Percentiles rank a stretch among this genome's conserved stretches.
Evolutionary conservation across 306 rosid genomes (phyloP).

Genomic region (Carpinus fangiana): DNA sequence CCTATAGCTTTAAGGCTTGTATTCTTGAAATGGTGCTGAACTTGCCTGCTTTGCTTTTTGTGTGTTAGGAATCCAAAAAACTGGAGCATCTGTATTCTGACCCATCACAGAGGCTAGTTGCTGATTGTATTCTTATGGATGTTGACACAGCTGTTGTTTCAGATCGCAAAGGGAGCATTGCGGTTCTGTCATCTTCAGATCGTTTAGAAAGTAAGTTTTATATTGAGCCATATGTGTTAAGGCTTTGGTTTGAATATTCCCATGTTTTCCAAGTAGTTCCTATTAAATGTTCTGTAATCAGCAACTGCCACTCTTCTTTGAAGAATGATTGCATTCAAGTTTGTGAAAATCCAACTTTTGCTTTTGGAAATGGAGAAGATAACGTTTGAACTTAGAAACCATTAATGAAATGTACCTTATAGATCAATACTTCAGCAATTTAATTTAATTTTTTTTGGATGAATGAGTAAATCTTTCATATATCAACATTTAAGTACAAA

Average conservation of each 20-base stretch:
- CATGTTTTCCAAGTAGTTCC: background rate
- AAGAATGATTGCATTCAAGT: background rate
- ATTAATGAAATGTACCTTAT: background rate
- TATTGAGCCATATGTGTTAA: slow-evolving; percentile 19
- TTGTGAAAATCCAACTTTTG: background rate
- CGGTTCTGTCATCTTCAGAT: slow-evolving; percentile 72
- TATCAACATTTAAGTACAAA: no score
- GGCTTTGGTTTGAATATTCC: background rate
- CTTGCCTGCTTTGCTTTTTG: slow-evolving; percentile 34
- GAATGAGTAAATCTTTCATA: no score
- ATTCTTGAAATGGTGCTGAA: slow-evolving; percentile 30
- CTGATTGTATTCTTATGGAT: slow-evolving; percentile 89
- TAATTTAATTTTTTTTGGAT: no score
- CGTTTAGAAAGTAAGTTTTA: slow-evolving; percentile 65
- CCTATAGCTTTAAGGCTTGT: slow-evolving; percentile 13
- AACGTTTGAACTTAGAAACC: background rate
- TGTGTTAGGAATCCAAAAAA: slow-evolving; percentile 65
- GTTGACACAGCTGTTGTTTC: slow-evolving; percentile 83
- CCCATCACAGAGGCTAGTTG: slow-evolving; percentile 84
- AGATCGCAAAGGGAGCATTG: slow-evolving; percentile 91
- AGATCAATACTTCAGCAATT: background rate
- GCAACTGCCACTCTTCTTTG: background rate
- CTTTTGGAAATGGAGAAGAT: background rate
- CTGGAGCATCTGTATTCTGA: slow-evolving; percentile 82
- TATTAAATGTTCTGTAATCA: background rate